Base-by-base conservation (phyloP, 1,284 basidiomycete species). In the Schizophyllum amplum region DNA sequence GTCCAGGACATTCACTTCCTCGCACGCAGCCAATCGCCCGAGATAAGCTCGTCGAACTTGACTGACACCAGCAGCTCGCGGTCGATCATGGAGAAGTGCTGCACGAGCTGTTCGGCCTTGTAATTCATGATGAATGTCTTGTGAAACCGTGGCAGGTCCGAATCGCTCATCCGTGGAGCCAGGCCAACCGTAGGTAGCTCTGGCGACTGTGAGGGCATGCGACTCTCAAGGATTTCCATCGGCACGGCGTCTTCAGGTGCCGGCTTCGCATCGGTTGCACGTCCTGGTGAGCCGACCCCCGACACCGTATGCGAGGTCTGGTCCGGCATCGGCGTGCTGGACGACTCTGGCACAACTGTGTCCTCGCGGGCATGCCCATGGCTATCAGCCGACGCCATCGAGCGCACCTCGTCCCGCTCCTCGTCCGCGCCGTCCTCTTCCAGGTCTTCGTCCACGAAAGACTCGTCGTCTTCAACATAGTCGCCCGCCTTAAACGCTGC, bases 41-140 rank as follows among this genome's bases (percentile, higher is more conserved):
- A 77, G 26, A 92, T 83, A 11, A 94, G 75, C 65, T 94, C 92
- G 65, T 92, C 89, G 67, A 92, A 92, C 64, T 84, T 87, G 66
- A 96, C 80, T 21, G 81, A 79, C 65, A 89, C 83, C 68, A 94
- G 89, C 55, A 96, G 72, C 66, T 95, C 93, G 20, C 88, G 79
- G 62, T 96, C 93, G 65, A 96, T 93, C 77, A 94, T 85, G 11
- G 86, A 81, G 66, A 94, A 88, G 64, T 94, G 90, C 56, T 86
- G 79, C 0, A 90, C 89, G 22, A 96, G 70, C 4, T 72, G 73
- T 54, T 84, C 82, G 1, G 89, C 78, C 7, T 80, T 74, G 63
- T 79, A 74, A 47, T 67, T 71, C 24, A 89, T 70, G 51, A 92
- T 76, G 71, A 88, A 92, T 1, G 86, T 90, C 17, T 79, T 80